Percentiles rank a stretch among this genome's conserved stretches.
These are phyloP conservation scores for Boechera stricta DNA, from an alignment of 345 rosid genomes.

Conservation along the genomic window DNA sequence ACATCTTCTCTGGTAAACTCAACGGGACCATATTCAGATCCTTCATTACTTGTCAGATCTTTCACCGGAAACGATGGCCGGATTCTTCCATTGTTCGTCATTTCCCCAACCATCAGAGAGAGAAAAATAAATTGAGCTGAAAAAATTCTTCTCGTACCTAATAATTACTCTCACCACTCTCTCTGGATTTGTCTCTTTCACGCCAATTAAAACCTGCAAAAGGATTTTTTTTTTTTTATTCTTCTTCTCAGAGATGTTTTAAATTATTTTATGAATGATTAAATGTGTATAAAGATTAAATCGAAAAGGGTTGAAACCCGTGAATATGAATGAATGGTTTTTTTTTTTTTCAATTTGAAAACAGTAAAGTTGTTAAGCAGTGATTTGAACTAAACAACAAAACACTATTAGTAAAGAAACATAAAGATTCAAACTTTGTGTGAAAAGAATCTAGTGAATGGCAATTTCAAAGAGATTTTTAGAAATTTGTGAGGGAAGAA, in stretches of 20 bases:
- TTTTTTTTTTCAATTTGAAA: slow-evolving; percentile 34
- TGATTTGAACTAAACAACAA: slow-evolving; percentile 35
- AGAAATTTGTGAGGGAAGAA: not conserved
- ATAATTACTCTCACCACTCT: slow-evolving; percentile 27
- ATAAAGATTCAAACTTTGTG: slow-evolving; percentile 28
- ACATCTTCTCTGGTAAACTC: slow-evolving; percentile 76
- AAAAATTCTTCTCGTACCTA: slow-evolving; percentile 31
- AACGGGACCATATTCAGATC: slow-evolving; percentile 62
- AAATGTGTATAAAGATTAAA: not conserved
- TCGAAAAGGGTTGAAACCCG: slow-evolving; percentile 43
- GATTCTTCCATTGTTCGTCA: slow-evolving; percentile 52
- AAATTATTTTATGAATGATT: not conserved
- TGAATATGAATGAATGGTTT: slow-evolving; percentile 27
- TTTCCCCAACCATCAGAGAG: slow-evolving; percentile 55
- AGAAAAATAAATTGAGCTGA: not conserved
- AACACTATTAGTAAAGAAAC: slow-evolving; percentile 6
- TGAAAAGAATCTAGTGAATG: not conserved
- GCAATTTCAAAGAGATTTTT: not conserved
- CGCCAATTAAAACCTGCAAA: slow-evolving; percentile 23
- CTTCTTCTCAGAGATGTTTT: not conserved
- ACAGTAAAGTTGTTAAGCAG: slow-evolving; percentile 24
- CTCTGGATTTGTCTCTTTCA: slow-evolving; percentile 32
- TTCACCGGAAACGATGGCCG: slow-evolving; percentile 58
- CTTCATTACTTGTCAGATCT: slow-evolving; percentile 67
- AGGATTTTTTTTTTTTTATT: not conserved